Conservation (phyloP, 2,329 filamentous ascomycete species). For the Fusarium proliferatum region DNA sequence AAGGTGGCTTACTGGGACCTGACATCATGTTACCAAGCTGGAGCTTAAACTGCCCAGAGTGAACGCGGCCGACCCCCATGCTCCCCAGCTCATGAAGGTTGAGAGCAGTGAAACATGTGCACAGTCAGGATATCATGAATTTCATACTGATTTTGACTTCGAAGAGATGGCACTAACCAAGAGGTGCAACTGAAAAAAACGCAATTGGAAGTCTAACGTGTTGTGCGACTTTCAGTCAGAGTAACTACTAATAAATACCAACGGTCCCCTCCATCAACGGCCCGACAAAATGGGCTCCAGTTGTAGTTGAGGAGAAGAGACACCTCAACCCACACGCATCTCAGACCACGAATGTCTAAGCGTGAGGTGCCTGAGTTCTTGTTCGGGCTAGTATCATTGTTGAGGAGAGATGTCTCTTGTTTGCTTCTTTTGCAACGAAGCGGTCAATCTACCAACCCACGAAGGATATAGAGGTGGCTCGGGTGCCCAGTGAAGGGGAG, state of each 20-base stretch:
- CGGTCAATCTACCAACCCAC: constrained; percentile 25
- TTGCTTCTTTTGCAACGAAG: constrained; percentile 20
- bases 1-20: constrained; percentile 38
- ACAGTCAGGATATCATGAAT: constrained; percentile 32
- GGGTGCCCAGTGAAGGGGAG: neutral
- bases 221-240: constrained; percentile 17
- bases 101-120: constrained; percentile 6
- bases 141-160: neutral
- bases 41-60: constrained; percentile 18
- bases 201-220: neutral
- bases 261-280: constrained; percentile 32
- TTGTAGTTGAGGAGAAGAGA: constrained; percentile 20
- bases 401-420: neutral
- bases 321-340: constrained; percentile 16
- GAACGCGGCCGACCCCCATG: constrained; percentile 25
- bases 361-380: constrained; percentile 2
- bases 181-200: neutral
- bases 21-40: constrained; percentile 46
- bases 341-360: constrained; percentile 21
- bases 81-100: constrained; percentile 12
- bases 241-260: constrained; percentile 14
- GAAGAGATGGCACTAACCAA: neutral
- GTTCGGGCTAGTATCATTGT: constrained; percentile 7
- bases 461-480: neutral
- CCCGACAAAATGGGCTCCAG: constrained; percentile 28